Evolutionary conservation across 331 rosid species (phyloP), one percentile per base, ranked within the genome.

Genomic region (Rhamnella rubrinervis): DNA sequence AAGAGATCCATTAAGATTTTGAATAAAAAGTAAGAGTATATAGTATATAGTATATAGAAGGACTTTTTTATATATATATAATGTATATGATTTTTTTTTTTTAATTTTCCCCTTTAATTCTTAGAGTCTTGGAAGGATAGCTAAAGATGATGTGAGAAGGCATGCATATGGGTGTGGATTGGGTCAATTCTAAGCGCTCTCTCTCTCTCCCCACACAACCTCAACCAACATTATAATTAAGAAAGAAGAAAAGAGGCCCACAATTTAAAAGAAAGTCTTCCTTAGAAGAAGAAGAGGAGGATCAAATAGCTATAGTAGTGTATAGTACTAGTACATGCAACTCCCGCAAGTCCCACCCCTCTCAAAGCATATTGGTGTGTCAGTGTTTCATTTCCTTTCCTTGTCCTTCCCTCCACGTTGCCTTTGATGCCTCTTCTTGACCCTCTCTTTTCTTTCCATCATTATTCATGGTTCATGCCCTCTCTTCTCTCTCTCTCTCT

Each of bases 381-480:
- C 80, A 76, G 75, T 62, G 15, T 77, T 52, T 76, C 59, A 38
- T 62, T 80, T 71, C 71, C 51, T 78, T 84, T 76, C 53, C 65
- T 81, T 87, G 83, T 57, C 88, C 83, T 87, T 70, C 70, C 85
- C 67, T 83, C 82, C 83, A 87, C 86, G 83, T 81, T 78, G 79
- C 81, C 71, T 71, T 80, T 63, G 50, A 28, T 37, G 79, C 60
- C 78, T 75, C 70, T 59, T 73, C 70, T 53, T 73, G 25, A 35
- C 75, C 72, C 70, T 40, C 13, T 66, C 59, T 68, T 77, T 82
- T 59, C 7, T 26, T 25, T 2, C 23, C 68, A 35, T 38, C 6
- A 14, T 38, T 61, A 25, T 28, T 51, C 44, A 21, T 0, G 20
- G 17, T 11, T 74, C 82, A 68, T 74, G 50, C 60, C 77, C 80